Conservation (phyloP, 148 eudicot genomes). For the Diospyros kaki region DNA sequence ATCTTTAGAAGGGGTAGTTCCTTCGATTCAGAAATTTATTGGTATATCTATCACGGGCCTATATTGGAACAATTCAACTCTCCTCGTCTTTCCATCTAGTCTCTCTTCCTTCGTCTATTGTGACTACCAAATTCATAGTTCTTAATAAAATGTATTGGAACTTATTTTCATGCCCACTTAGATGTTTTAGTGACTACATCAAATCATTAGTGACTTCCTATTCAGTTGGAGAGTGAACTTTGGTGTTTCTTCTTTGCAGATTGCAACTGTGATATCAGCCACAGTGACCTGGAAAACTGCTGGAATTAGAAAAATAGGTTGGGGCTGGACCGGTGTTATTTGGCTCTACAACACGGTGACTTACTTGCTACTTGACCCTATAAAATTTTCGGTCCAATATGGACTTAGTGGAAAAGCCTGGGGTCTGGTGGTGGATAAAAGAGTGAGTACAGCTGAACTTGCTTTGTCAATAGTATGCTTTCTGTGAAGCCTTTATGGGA, state of each 20-base stretch:
- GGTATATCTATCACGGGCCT: too few relatives aligned
- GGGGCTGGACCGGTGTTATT: constrained; percentile 69
- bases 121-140: too few relatives aligned
- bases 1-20: neutral
- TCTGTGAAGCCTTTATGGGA: neutral
- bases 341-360: constrained; percentile 56
- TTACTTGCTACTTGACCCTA: constrained; percentile 60
- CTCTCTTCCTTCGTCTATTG: too few relatives aligned
- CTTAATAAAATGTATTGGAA: too few relatives aligned
- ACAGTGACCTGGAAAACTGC: constrained; percentile 45
- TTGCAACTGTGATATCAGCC: constrained; percentile 55
- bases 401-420: constrained; percentile 52
- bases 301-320: constrained; percentile 57
- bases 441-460: constrained; percentile 24
- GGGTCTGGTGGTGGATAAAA: constrained; percentile 34
- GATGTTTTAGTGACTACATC: neutral
- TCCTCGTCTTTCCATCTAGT: too few relatives aligned
- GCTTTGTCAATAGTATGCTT: neutral
- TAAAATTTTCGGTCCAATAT: constrained; percentile 42
- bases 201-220: neutral
- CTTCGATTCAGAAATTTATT: neutral
- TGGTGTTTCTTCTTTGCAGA: constrained; percentile 26
- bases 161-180: neutral
- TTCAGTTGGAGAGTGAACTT: neutral
- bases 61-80: too few relatives aligned